phyloP scores from a whole-genome alignment of 257 asterid species.

The Fraxinus cuspidata region DNA sequence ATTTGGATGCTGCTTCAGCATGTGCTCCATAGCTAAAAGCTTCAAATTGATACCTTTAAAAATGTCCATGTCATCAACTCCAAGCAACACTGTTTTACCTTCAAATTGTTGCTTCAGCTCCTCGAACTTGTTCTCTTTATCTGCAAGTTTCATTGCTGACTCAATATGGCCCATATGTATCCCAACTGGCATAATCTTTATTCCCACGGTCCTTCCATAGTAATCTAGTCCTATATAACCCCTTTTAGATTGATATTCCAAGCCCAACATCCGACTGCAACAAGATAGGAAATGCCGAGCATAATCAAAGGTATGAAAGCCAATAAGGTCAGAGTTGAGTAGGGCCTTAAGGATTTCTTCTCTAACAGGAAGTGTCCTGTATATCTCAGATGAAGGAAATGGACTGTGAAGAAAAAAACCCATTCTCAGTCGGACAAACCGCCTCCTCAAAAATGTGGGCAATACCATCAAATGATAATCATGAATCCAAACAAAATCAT shows the following conservation, averaged over 20 bases:
- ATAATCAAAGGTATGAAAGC: slow-evolving; percentile 80
- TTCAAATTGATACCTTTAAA: slow-evolving; percentile 79
- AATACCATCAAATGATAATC: slow-evolving; percentile 88
- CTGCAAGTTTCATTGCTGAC: slow-evolving; percentile 55
- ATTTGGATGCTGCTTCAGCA: slow-evolving; percentile 68
- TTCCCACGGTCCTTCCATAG: slow-evolving; percentile 75
- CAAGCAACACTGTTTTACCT: slow-evolving; percentile 66
- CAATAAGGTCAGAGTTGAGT: slow-evolving; percentile 73
- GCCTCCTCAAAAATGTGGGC: slow-evolving; percentile 83
- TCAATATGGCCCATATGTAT: slow-evolving; percentile 76
- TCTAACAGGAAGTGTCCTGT: slow-evolving; percentile 79
- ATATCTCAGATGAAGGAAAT: slow-evolving; percentile 79
- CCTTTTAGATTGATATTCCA: slow-evolving; percentile 77
- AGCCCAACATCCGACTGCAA: slow-evolving; percentile 83
- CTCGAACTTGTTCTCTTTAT: slow-evolving; percentile 51
- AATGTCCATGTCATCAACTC: slow-evolving; percentile 82
- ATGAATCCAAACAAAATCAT: slow-evolving; percentile 84
- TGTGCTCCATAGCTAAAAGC: slow-evolving; percentile 68
- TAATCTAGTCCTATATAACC: slow-evolving; percentile 80
- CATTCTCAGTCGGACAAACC: slow-evolving; percentile 66
- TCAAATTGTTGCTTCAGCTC: slow-evolving; percentile 62
- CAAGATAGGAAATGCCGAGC: slow-evolving; percentile 82
- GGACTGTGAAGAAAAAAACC: slow-evolving; percentile 80
- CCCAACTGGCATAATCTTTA: slow-evolving; percentile 83
- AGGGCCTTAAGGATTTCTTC: slow-evolving; percentile 80